Evolutionary conservation across 441 rosid genomes (phyloP), one percentile per base, ranked within the genome.

Genomic region (Cnidoscolus chayamansa): DNA sequence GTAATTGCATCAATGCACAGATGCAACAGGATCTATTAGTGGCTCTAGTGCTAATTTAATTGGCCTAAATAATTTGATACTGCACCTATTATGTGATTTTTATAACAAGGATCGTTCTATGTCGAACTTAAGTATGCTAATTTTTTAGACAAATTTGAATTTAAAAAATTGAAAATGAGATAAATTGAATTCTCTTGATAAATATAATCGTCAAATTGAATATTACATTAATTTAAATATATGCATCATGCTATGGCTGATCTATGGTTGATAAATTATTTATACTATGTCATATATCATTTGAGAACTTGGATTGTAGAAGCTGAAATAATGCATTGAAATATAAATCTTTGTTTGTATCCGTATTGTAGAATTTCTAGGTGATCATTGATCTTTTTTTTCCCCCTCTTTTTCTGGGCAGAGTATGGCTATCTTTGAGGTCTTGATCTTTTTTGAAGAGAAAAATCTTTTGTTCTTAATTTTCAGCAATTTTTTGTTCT

Each of bases 341-440:
- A 63, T 63, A n/a, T 2, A 16, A 40, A 40, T 4, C 45, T 40
- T 40, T 40, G 45, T 6, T 40, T 5, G 7, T 40, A 40, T 40
- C 7, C 45, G 45, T 40, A 6, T 40, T 63, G 31, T 63, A 40
- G 66, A 63, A 63, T 63, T 31, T 63, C 31, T 40, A 63, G 50
- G 10, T n/a, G 65, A 35, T 61, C 10, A 32, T n/a, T 63, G 31
- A 63, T 40, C 50, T 63, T n/a, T 61, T 15, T 10, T 40, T 40
- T 63, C 30, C 17, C 17, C 49, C 66, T 9, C 25, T n/a, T 63
- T 40, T 63, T 43, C 2, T 63, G 50, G 66, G 31, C 30, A 43
- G 50, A 63, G 25, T 7, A 16, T 63, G 66, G 50, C 1, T 8
- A 40, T 43, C 66, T 49, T 35, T 17, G 30, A 37, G 66, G 30